Evolutionary conservation across 192 early-diverging fungal species (phyloP).

Genomic region (Backusella sp.): DNA sequence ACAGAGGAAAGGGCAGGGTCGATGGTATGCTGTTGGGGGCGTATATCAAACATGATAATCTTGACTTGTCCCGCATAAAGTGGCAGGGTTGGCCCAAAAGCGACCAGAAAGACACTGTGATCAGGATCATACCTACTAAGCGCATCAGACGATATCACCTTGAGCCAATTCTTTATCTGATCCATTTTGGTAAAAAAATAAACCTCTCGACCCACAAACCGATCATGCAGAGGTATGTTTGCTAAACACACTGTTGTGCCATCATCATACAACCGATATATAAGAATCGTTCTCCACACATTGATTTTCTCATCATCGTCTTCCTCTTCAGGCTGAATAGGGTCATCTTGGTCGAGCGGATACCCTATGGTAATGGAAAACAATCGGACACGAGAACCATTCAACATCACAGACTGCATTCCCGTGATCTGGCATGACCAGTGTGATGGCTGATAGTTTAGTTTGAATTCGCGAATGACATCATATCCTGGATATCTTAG

Average conservation of each 20-base stretch:
- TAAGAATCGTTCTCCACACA: conserved; percentile 28
- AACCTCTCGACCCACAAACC: conserved; percentile 27
- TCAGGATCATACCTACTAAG: conserved; percentile 7
- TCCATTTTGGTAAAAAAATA: conserved; percentile 30
- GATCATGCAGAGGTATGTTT: conserved; percentile 8
- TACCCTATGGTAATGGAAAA: conserved; percentile 21
- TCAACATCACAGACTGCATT: conserved; percentile 19
- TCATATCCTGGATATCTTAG: conserved; percentile 20
- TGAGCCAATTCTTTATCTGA: conserved; percentile 16
- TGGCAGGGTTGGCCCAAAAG: conserved; percentile 16
- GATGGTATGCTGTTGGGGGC: background rate
- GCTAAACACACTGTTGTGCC: conserved; percentile 26
- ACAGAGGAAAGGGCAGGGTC: background rate
- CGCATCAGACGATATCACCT: conserved; percentile 18
- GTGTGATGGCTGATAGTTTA: conserved; percentile 15
- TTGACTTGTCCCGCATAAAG: conserved; percentile 3
- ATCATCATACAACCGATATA: conserved; percentile 34
- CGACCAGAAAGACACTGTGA: conserved; percentile 23
- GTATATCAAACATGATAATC: background rate
- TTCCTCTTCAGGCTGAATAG: background rate
- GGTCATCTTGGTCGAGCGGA: background rate
- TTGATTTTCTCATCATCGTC: conserved; percentile 7
- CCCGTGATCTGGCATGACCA: conserved; percentile 28
- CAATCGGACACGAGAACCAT: conserved; percentile 6
- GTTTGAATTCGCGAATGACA: conserved; percentile 17